Evolutionary conservation across 768 basidiomycete species (phyloP), one percentile per base, ranked within the genome.

Genomic region (Mycena metata): DNA sequence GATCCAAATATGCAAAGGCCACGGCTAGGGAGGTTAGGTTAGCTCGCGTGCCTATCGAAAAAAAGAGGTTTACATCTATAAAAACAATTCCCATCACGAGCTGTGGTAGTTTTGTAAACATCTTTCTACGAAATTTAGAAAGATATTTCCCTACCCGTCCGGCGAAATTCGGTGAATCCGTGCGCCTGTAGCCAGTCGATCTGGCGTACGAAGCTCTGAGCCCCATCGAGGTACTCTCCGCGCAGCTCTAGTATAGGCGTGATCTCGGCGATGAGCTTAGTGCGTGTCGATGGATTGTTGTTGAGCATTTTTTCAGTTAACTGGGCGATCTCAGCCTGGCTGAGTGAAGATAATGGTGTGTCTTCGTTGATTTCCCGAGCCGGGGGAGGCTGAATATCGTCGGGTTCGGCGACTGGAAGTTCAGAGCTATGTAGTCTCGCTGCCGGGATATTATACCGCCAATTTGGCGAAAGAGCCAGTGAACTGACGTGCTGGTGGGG

Each of bases 81-180:
- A 79, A 96, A 97, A 76, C 96, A 97, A 77, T 94, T 93, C 0
- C 96, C 95, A 72, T 94, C 96, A 33, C 70, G 60, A 7, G 70
- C 70, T 15, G n/a, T n/a, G n/a, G n/a, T n/a, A n/a, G n/a, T n/a
- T n/a, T n/a, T n/a, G n/a, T n/a, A n/a, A n/a, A n/a, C n/a, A n/a
- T n/a, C n/a, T n/a, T n/a, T n/a, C n/a, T n/a, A n/a, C n/a, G n/a
- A n/a, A n/a, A n/a, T n/a, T n/a, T n/a, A n/a, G n/a, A n/a, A n/a
- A n/a, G n/a, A n/a, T n/a, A n/a, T n/a, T n/a, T n/a, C n/a, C n/a
- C n/a, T n/a, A n/a, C n/a, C n/a, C n/a, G 70, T 60, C 6, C 66
- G 52, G 5, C 70, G 70, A 63, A 68, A 71, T 15, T 60, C 2
- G 43, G 45, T 56, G 80, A 88, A 96, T 2, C 94, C 95, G 49